Evolutionary conservation across 2,329 filamentous ascomycete species (phyloP).

Genomic region (Cucurbitaria berberidis): DNA sequence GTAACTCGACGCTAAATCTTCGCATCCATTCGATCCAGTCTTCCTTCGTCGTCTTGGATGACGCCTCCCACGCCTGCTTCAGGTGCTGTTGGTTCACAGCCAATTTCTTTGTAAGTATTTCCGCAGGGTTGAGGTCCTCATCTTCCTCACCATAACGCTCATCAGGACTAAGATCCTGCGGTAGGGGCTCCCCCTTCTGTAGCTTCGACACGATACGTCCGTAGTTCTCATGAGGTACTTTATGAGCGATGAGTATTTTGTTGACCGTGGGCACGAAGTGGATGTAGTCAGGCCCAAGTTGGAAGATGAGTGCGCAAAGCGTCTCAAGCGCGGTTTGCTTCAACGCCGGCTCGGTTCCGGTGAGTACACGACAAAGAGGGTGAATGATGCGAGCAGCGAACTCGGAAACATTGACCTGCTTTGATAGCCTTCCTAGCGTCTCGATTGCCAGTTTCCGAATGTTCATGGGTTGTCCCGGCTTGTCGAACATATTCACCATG

Average conservation of each 20-base stretch:
- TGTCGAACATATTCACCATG: constrained; percentile 93
- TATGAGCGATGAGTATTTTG: constrained; percentile 77
- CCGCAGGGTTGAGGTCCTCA: constrained; percentile 81
- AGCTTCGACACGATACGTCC: constrained; percentile 90
- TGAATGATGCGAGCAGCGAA: constrained; percentile 97
- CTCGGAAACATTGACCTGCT: constrained; percentile 96
- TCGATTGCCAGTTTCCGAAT: constrained; percentile 91
- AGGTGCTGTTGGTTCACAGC: constrained; percentile 98
- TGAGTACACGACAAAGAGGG: constrained; percentile 82
- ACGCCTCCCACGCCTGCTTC: constrained; percentile 96
- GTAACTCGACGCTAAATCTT: constrained; percentile 90
- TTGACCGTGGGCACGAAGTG: constrained; percentile 95
- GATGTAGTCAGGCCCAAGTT: constrained; percentile 91
- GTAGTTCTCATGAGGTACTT: constrained; percentile 89
- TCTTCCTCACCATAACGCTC: constrained; percentile 77
- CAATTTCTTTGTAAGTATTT: constrained; percentile 89
- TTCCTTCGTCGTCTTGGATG: constrained; percentile 94
- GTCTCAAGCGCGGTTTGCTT: constrained; percentile 89
- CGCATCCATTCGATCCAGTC: constrained; percentile 99
- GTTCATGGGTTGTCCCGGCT: constrained; percentile 76
- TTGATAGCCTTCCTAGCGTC: constrained; percentile 89
- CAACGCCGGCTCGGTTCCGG: constrained; percentile 72
- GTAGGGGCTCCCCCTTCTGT: constrained; percentile 92
- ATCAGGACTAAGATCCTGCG: constrained; percentile 89
- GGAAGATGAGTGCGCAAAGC: constrained; percentile 91